These are phyloP conservation scores for Xenoacremonium recifei DNA, from an alignment of 2,329 filamentous ascomycete species.

Conservation along the genomic window DNA sequence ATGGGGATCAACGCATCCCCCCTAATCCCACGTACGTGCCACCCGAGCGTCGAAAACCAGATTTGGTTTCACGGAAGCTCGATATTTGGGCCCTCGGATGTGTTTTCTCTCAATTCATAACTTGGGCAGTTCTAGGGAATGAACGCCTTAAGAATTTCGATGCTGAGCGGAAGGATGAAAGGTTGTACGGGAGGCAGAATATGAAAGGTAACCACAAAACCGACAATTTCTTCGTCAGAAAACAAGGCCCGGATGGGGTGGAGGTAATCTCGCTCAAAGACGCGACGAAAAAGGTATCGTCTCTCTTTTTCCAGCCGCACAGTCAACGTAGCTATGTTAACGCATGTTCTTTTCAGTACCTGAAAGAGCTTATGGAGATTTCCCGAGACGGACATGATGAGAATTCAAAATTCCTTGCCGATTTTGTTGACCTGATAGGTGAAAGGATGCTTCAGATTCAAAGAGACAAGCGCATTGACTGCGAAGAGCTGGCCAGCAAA, in stretches of 20 bases:
- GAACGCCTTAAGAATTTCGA: constrained; percentile 3
- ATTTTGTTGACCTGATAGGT: background rate
- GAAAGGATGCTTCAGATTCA: background rate
- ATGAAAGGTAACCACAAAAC: background rate
- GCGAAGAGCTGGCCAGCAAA: background rate
- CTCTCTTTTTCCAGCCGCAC: background rate
- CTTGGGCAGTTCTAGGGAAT: constrained; percentile 6
- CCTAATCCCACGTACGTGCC: constrained; percentile 1
- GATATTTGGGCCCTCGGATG: constrained; percentile 12
- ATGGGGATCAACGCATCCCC: background rate
- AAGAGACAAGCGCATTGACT: background rate
- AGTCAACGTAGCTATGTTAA: background rate
- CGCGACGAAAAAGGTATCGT: background rate
- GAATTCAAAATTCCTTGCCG: background rate
- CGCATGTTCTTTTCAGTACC: background rate
- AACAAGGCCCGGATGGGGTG: background rate
- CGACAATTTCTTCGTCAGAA: background rate
- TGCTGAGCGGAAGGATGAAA: background rate
- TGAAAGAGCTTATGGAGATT: background rate
- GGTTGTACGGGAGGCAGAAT: background rate
- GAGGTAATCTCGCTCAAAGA: background rate
- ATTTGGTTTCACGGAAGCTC: constrained; percentile 4
- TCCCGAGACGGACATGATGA: background rate
- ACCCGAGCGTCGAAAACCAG: constrained; percentile 2
- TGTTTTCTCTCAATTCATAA: constrained; percentile 11